phyloP scores from a whole-genome alignment of 768 basidiomycete genomes.

The Ramaria sp. region DNA sequence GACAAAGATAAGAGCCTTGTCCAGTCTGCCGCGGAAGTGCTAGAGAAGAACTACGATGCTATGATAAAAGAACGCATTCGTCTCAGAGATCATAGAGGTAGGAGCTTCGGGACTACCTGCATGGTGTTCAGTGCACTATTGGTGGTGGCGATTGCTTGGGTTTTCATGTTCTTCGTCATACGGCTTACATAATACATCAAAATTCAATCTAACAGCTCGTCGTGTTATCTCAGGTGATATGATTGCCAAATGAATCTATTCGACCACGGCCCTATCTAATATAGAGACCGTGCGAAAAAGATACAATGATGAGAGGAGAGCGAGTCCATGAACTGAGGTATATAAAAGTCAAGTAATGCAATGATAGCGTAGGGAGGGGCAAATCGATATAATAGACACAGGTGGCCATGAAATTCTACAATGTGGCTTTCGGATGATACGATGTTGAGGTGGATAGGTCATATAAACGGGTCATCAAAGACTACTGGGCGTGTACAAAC shows the following conservation, averaged over 20 bases:
- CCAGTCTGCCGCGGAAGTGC: constrained; percentile 51
- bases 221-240: background rate
- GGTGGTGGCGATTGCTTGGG: constrained; percentile 56
- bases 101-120: constrained; percentile 64
- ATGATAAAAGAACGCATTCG: constrained; percentile 58
- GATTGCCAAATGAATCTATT: background rate
- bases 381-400: background rate
- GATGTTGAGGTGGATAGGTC: background rate
- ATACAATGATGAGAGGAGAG: background rate
- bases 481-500: constrained; percentile 1
- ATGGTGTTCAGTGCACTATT: constrained; percentile 52
- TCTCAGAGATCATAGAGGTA: constrained; percentile 49
- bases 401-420: background rate
- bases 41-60: constrained; percentile 60
- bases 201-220: background rate
- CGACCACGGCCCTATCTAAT: background rate
- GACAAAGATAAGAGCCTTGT: constrained; percentile 67
- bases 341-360: background rate
- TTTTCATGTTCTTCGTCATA: constrained; percentile 60
- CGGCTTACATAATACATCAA: constrained; percentile 42
- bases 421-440: background rate
- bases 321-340: background rate
- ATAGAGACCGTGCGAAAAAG: background rate
- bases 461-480: background rate
- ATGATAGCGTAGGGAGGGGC: background rate